These are phyloP conservation scores for Elsinoe arachidis DNA, from an alignment of 2,329 filamentous ascomycete genomes.

Conservation along the genomic window DNA sequence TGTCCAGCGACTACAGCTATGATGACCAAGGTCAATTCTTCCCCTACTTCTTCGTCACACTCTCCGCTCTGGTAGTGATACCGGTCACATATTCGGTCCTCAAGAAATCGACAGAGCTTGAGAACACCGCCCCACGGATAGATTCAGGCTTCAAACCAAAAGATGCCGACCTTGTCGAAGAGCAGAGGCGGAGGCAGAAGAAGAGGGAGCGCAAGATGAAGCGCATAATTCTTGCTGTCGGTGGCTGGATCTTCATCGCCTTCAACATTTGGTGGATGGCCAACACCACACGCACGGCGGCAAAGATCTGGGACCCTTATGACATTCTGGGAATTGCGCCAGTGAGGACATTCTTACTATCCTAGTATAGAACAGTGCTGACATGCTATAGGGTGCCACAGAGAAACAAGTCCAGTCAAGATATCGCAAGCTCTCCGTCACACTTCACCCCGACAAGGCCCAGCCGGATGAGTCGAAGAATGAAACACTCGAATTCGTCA, in stretches of 20 bases:
- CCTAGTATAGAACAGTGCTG: conserved; percentile 16
- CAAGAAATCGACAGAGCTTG: conserved; percentile 65
- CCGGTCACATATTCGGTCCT: conserved; percentile 75
- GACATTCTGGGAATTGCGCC: conserved; percentile 82
- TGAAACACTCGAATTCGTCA: conserved; percentile 75
- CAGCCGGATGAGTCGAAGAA: conserved; percentile 77
- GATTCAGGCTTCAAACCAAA: conserved; percentile 71
- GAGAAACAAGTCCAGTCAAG: conserved; percentile 89
- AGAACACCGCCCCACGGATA: conserved; percentile 74
- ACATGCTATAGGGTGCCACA: conserved; percentile 53
- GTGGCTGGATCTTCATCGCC: conserved; percentile 75
- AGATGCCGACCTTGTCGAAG: conserved; percentile 74
- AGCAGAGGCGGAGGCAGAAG: conserved; percentile 76
- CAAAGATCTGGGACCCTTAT: conserved; percentile 93
- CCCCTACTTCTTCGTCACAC: conserved; percentile 94
- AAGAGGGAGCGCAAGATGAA: conserved; percentile 84
- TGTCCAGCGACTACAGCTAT: conserved; percentile 95
- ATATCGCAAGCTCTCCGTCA: conserved; percentile 78
- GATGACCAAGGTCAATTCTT: conserved; percentile 98
- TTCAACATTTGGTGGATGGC: conserved; percentile 89
- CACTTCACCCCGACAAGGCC: conserved; percentile 88
- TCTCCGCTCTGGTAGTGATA: conserved; percentile 71
- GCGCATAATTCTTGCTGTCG: conserved; percentile 64
- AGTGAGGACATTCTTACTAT: conserved; percentile 38
- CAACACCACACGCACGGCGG: conserved; percentile 60